Evolutionary conservation across 2,329 filamentous ascomycete genomes (phyloP), one percentile per base, ranked within the genome.

Genomic region (Pestalotiopsis sp.): DNA sequence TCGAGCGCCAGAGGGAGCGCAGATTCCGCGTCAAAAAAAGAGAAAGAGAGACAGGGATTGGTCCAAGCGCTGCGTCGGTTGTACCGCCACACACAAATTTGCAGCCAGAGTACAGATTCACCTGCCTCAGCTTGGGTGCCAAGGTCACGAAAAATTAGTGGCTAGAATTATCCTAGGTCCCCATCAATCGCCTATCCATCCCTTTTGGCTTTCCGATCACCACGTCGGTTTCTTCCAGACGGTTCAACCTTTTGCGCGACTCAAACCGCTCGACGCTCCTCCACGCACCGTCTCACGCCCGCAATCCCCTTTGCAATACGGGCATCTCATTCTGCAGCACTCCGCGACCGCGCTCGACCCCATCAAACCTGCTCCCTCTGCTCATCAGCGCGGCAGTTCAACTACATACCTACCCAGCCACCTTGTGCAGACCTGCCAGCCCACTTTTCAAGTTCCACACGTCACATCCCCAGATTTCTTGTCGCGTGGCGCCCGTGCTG

Each of bases 401-500:
- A 36, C 31, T 36, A 36, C 31, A 7, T 36, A 36, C 31, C 7
- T 36, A 36, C 7, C 65, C 62, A 27, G 60, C 66, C 63, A 68
- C 70, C 70, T 72, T 74, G 69, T 74, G 66, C 66, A 69, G 58
- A 57, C 57, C 58, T 39, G 57, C 45, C 68, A 69, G 25, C 64
- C 64, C 64, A 66, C 64, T 73, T 70, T 66, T 64, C 59, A 23
- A 71, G 74, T 73, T 74, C 73, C 77, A 78, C 77, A 77, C 75
- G 75, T 77, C 76, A 77, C 74, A 76, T 73, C 73, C 73, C 73
- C 73, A 66, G 72, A 56, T 59, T 74, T 76, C 72, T 73, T 76
- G 77, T 79, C 77, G 77, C 77, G 77, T 78, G 76, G 76, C 74
- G 31, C 31, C 31, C 31, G 75, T 76, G 74, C 75, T 76, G 75